Percentiles rank a stretch among this genome's conserved stretches.
Conservation (phyloP, 805 yeast species). For the Candida orba region DNA sequence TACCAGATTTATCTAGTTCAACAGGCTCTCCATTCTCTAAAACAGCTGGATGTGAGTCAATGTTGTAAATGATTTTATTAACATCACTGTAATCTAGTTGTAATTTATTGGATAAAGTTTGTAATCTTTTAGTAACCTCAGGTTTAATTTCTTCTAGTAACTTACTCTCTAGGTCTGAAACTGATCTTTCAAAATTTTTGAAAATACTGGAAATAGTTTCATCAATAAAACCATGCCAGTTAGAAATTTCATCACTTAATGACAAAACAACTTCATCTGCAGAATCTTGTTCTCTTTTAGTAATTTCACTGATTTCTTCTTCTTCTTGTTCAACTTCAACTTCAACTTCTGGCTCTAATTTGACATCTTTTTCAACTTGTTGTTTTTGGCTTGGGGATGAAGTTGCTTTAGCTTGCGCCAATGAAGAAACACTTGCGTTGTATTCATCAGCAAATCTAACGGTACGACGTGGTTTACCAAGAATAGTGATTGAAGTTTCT, state of each 20-base stretch:
- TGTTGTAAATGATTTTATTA: constrained; percentile 29
- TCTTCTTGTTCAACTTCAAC: neutral
- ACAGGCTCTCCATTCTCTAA: constrained; percentile 27
- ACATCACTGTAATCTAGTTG: constrained; percentile 23
- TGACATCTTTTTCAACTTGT: neutral
- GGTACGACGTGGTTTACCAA: neutral
- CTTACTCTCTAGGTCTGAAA: constrained; percentile 24
- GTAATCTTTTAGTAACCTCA: constrained; percentile 28
- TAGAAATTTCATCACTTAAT: constrained; percentile 29
- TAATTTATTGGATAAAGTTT: constrained; percentile 24
- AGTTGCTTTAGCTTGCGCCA: neutral
- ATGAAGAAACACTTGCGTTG: neutral
- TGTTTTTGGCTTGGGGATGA: no score
- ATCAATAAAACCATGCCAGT: constrained; percentile 30
- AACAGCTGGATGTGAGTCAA: constrained; percentile 29
- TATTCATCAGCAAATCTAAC: neutral
- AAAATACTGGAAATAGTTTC: constrained; percentile 33
- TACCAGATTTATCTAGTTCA: constrained; percentile 29
- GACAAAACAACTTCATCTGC: constrained; percentile 3
- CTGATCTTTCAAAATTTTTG: constrained; percentile 31
- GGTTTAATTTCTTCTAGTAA: constrained; percentile 25
- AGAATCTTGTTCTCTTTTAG: constrained; percentile 1
- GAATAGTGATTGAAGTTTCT: constrained; percentile 1
- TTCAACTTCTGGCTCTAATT: constrained; percentile 1
- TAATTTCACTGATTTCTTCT: neutral